Evolutionary conservation across 2,329 filamentous ascomycete genomes (phyloP), one percentile per base, ranked within the genome.

Genomic region (Pseudofabraea citricarpa): DNA sequence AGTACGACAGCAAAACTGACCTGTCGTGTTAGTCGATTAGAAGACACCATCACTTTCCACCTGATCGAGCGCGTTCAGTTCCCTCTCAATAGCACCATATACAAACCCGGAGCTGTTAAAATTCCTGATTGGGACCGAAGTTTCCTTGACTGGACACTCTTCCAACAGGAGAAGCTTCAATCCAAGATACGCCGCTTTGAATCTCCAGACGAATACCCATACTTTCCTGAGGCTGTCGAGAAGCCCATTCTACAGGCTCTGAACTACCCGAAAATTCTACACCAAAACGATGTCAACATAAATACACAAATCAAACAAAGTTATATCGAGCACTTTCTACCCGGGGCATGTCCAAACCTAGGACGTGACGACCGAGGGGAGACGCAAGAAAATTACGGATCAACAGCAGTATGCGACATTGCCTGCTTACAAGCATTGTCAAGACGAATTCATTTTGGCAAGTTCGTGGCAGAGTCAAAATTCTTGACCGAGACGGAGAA

Each of bases 41-140:
- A 98, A 71, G 93, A 98, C 63, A 97, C 91, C 49, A 97, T 98
- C 61, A 95, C 88, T 54, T 96, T 95, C 68, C 87, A 95, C 67
- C 75, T 98, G 29, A 97, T 97, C 60, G 93, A 98, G 70, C 85
- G 93, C 31, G 91, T 91, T n/a, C 93, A 98, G 65, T 98, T 97
- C 66, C 89, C 91, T 4, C 77, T 94, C 52, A 97, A 96, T 70
- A 73, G 78, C 61, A 88, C 83, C 58, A 90, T 97, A 66, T 98
- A 98, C 70, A 66, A 71, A 10, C 78, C 89, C 6, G 86, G 85
- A 47, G 87, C 86, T n/a, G 75, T 97, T 36, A 71, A 78, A 23
- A 85, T 97, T 50, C 90, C 89, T 15, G 70, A 81, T 60, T 79
- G 73, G 63, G 63, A 78, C 41, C 77, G 93, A 44, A 90, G 85